phyloP scores from a whole-genome alignment of 2,329 filamentous ascomycete species.

The Penicillium palitans region DNA sequence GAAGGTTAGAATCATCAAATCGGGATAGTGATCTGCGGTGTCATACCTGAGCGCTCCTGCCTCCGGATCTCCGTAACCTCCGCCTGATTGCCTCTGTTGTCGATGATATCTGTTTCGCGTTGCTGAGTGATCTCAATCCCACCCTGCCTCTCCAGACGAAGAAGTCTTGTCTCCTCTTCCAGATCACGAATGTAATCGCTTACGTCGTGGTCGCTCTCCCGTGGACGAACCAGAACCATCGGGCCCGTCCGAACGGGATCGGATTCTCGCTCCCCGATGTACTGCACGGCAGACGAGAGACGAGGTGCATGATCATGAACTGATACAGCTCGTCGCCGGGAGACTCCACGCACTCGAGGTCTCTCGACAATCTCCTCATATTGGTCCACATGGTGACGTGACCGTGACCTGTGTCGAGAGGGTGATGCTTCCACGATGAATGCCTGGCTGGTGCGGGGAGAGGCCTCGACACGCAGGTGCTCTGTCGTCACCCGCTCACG shows the following conservation, averaged over 20 bases:
- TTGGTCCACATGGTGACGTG: slow-evolving; percentile 26
- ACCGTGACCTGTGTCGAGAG: slow-evolving; percentile 23
- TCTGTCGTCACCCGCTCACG: slow-evolving; percentile 32
- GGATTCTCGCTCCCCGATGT: slow-evolving; percentile 44
- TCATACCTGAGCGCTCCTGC: slow-evolving; percentile 87
- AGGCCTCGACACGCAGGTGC: slow-evolving; percentile 24
- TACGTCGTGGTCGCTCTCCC: slow-evolving; percentile 62
- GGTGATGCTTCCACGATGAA: slow-evolving; percentile 38
- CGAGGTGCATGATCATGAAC: slow-evolving; percentile 36
- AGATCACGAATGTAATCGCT: slow-evolving; percentile 70
- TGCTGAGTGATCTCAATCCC: slow-evolving; percentile 35
- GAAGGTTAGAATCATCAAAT: slow-evolving; percentile 18
- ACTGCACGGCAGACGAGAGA: slow-evolving; percentile 38
- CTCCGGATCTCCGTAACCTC: slow-evolving; percentile 63
- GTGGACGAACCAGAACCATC: slow-evolving; percentile 52
- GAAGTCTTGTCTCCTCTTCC: slow-evolving; percentile 63
- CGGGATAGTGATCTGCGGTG: neutral
- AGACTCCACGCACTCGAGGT: slow-evolving; percentile 28
- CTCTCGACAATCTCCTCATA: slow-evolving; percentile 33
- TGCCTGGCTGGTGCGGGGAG: slow-evolving; percentile 32
- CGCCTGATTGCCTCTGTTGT: slow-evolving; percentile 44
- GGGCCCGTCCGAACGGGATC: slow-evolving; percentile 45
- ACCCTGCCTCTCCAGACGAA: slow-evolving; percentile 56
- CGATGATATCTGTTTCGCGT: slow-evolving; percentile 36
- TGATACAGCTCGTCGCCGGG: slow-evolving; percentile 40